Percentiles rank a stretch among this genome's conserved stretches.
Evolutionary conservation across 306 rosid genomes (phyloP).

Genomic region (Glycyrrhiza uralensis): DNA sequence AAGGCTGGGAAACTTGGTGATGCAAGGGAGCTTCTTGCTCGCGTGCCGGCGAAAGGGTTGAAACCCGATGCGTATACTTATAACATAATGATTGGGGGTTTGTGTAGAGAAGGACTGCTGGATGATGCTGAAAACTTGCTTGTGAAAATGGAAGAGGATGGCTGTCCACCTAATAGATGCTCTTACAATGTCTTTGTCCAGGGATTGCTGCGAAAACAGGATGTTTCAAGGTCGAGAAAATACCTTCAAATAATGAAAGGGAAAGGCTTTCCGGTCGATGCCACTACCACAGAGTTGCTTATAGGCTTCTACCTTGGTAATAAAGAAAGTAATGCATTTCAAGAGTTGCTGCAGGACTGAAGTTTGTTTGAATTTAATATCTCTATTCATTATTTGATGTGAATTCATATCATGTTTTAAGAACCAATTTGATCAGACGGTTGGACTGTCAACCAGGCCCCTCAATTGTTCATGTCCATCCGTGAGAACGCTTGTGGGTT

Average conservation of each 20-base stretch:
- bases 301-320: not conserved
- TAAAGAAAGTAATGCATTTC: constrained; percentile 15
- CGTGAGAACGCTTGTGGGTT: not conserved
- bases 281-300: constrained; percentile 26
- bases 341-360: constrained; percentile 22
- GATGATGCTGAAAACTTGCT: constrained; percentile 35
- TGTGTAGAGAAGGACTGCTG: constrained; percentile 26
- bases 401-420: not conserved
- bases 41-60: constrained; percentile 26
- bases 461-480: not conserved
- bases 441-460: not conserved
- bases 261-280: constrained; percentile 22
- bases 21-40: constrained; percentile 21
- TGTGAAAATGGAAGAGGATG: constrained; percentile 30
- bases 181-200: constrained; percentile 28
- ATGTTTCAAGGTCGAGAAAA: constrained; percentile 27
- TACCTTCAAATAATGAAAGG: constrained; percentile 19
- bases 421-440: not conserved
- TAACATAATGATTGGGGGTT: constrained; percentile 37
- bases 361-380: not conserved
- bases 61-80: constrained; percentile 20
- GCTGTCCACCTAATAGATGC: constrained; percentile 17
- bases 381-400: not conserved
- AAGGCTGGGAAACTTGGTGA: constrained; percentile 21
- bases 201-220: constrained; percentile 28